Conservation (phyloP, 2,329 filamentous ascomycete species). For the Clonostachys rosea region DNA sequence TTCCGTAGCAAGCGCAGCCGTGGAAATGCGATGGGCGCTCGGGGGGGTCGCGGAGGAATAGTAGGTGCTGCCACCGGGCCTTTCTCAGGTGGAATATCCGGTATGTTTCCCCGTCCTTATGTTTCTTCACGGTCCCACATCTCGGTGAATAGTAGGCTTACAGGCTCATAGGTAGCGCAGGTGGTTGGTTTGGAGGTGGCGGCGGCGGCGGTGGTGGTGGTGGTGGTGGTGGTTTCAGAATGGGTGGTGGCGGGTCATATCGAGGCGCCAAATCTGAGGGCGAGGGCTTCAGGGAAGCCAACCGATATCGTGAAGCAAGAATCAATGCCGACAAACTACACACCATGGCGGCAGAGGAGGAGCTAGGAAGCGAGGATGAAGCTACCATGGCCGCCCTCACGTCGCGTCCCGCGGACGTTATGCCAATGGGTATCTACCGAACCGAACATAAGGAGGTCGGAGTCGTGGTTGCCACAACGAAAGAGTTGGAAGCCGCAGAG, state of each 20-base stretch:
- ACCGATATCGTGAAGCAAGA: constrained; percentile 31
- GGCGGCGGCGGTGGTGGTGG: constrained; percentile 11
- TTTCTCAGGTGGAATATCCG: constrained; percentile 21
- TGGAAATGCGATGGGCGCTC: constrained; percentile 35
- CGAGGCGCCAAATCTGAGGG: constrained; percentile 24
- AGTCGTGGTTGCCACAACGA: constrained; percentile 50
- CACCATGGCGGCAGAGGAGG: constrained; percentile 32
- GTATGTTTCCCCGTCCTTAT: neutral
- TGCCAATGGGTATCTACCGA: constrained; percentile 54
- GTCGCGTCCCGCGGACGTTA: constrained; percentile 20
- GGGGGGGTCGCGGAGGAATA: constrained; percentile 21
- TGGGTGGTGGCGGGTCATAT: constrained; percentile 14
- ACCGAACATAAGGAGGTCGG: constrained; percentile 48
- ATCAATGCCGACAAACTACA: constrained; percentile 55
- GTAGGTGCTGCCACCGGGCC: constrained; percentile 30
- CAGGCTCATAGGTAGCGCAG: constrained; percentile 2
- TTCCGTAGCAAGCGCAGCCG: constrained; percentile 36
- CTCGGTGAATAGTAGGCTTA: no score
- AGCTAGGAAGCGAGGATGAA: constrained; percentile 39
- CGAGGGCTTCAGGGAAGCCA: constrained; percentile 23
- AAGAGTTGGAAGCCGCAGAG: constrained; percentile 51
- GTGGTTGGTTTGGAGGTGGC: constrained; percentile 15
- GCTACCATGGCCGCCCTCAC: constrained; percentile 27
- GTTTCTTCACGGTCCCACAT: no score
- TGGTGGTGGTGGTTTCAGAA: constrained; percentile 17